Conservation (phyloP, 2,329 filamentous ascomycete genomes). For the Verticillium nubilum region DNA sequence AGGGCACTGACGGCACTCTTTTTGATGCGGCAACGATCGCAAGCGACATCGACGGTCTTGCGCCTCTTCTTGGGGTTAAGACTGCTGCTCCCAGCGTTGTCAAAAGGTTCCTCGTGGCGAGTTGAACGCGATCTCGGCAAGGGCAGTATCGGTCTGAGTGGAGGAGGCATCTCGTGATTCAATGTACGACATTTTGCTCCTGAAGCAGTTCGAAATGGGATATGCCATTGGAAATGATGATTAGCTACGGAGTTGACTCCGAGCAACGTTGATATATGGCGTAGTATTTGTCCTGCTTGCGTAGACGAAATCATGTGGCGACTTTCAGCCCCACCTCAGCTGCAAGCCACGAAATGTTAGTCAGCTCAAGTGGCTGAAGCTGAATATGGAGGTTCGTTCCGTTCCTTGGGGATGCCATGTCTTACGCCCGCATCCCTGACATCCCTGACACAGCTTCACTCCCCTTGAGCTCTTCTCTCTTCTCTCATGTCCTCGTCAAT, state of each 20-base stretch:
- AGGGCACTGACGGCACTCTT: neutral
- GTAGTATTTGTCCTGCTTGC: neutral
- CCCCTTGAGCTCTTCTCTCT: neutral
- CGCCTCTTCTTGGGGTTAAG: neutral
- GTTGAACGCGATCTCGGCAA: neutral
- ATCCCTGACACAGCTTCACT: too few relatives aligned
- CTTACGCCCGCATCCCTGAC: too few relatives aligned
- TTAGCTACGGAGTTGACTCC: neutral
- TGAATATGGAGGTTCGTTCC: too few relatives aligned
- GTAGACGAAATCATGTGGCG: neutral
- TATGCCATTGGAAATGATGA: neutral
- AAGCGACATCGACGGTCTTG: neutral
- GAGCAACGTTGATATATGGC: neutral
- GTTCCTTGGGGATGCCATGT: too few relatives aligned
- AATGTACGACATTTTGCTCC: neutral
- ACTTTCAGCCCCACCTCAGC: neutral
- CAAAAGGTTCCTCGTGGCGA: neutral
- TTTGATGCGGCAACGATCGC: neutral
- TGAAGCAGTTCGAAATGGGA: neutral
- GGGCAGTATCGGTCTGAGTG: neutral
- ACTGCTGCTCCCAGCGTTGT: neutral
- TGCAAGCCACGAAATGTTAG: neutral
- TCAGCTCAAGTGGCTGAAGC: neutral
- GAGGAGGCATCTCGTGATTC: neutral
- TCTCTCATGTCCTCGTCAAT: neutral